Evolutionary conservation across 306 rosid genomes (phyloP).

Genomic region (Quercus cerris): DNA sequence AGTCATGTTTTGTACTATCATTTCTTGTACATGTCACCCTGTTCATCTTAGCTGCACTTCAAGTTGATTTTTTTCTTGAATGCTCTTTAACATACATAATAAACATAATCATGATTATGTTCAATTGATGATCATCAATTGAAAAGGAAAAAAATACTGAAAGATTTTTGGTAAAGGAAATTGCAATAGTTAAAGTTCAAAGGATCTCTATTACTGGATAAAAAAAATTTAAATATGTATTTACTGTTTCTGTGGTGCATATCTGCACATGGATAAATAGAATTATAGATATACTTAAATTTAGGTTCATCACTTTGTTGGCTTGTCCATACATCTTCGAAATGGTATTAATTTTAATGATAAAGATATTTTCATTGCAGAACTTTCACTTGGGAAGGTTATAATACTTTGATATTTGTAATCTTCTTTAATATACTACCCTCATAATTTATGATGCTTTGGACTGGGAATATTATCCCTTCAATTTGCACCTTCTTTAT

Average conservation of each 20-base stretch:
- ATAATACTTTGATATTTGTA: too few species aligned
- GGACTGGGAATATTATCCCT: too few species aligned
- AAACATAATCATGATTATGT: background rate
- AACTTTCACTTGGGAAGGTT: too few species aligned
- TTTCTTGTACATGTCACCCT: background rate
- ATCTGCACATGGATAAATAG: background rate
- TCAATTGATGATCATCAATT: background rate
- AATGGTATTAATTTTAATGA: too few species aligned
- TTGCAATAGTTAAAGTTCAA: background rate
- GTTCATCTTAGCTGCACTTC: background rate
- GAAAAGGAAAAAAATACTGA: background rate
- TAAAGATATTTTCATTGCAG: too few species aligned
- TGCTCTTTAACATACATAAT: background rate
- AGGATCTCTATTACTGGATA: background rate
- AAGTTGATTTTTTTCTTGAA: background rate
- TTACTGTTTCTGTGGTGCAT: background rate
- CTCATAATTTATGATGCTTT: too few species aligned
- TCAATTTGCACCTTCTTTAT: too few species aligned
- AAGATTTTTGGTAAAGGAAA: background rate
- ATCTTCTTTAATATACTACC: too few species aligned
- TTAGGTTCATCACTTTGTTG: too few species aligned
- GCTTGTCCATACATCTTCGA: too few species aligned
- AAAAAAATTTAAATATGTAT: background rate
- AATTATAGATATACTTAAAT: background rate
- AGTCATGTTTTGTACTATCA: background rate